Percentiles rank a stretch among this genome's conserved stretches.
Evolutionary conservation across 2,329 filamentous ascomycete species (phyloP).

Genomic region (Aspergillus sp.): DNA sequence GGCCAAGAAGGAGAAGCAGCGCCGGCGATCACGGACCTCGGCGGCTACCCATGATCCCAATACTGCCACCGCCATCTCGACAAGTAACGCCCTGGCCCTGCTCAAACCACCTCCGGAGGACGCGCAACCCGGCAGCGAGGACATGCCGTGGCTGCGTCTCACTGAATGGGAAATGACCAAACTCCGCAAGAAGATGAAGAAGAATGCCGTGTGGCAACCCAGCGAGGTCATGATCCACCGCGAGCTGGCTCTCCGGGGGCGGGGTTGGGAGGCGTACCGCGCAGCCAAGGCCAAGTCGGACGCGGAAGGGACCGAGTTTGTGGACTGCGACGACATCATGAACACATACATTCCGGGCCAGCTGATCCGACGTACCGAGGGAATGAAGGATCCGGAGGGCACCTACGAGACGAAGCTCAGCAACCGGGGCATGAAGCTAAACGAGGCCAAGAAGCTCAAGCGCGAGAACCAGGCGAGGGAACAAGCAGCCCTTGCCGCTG

Average conservation of each 20-base stretch:
- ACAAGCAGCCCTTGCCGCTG: slow-evolving; percentile 42
- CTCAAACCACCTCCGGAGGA: slow-evolving; percentile 60
- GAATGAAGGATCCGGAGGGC: slow-evolving; percentile 36
- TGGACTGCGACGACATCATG: slow-evolving; percentile 54
- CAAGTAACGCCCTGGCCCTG: slow-evolving; percentile 60
- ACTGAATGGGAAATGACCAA: slow-evolving; percentile 69
- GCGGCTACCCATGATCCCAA: slow-evolving; percentile 4
- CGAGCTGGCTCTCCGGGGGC: slow-evolving; percentile 60
- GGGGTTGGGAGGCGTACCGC: slow-evolving; percentile 52
- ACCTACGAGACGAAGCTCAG: slow-evolving; percentile 53
- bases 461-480: slow-evolving; percentile 52
- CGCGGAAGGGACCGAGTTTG: slow-evolving; percentile 52
- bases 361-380: slow-evolving; percentile 43
- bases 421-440: slow-evolving; percentile 61
- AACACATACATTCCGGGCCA: slow-evolving; percentile 39
- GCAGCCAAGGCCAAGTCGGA: slow-evolving; percentile 53
- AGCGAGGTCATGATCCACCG: slow-evolving; percentile 67
- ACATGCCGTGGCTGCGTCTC: slow-evolving; percentile 62
- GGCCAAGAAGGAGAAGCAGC: slow-evolving; percentile 45
- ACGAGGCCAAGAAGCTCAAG: slow-evolving; percentile 63
- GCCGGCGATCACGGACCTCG: slow-evolving; percentile 24
- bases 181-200: slow-evolving; percentile 68
- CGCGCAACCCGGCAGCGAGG: slow-evolving; percentile 59
- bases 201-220: slow-evolving; percentile 68
- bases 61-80: slow-evolving; percentile 52